Conservation (phyloP, 768 basidiomycete genomes). For the Tephrocybe sp. region DNA sequence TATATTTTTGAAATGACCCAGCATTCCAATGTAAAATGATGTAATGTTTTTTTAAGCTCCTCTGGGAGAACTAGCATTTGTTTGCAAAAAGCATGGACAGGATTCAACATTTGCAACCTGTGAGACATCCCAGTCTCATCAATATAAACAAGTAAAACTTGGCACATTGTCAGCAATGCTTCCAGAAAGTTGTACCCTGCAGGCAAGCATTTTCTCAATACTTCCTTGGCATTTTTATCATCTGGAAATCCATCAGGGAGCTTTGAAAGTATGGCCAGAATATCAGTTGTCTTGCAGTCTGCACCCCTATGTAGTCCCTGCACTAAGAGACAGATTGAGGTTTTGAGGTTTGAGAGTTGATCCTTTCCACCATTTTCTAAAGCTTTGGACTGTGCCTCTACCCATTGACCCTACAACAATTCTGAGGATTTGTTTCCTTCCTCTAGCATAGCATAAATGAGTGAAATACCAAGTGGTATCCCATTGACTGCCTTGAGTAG, state of each 20-base stretch:
- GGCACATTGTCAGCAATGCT: not conserved
- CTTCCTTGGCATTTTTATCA: not conserved
- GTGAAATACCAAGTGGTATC: constrained; percentile 10
- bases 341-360: too few relatives aligned
- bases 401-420: too few relatives aligned
- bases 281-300: not conserved
- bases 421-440: constrained; percentile 22
- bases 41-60: not conserved
- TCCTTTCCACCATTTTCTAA: too few relatives aligned
- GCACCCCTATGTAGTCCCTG: not conserved
- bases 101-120: not conserved
- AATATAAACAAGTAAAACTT: not conserved
- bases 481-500: not conserved
- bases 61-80: not conserved
- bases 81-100: not conserved
- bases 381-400: too few relatives aligned
- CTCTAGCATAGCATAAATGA: constrained; percentile 18
- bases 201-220: not conserved
- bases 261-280: not conserved
- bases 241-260: not conserved
- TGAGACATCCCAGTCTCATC: too few relatives aligned
- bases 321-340: too few relatives aligned
- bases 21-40: not conserved
- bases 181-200: too few relatives aligned
- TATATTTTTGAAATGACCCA: not conserved